Evolutionary conservation across 2,329 filamentous ascomycete genomes (phyloP).

Genomic region (Akanthomyces lecanii): DNA sequence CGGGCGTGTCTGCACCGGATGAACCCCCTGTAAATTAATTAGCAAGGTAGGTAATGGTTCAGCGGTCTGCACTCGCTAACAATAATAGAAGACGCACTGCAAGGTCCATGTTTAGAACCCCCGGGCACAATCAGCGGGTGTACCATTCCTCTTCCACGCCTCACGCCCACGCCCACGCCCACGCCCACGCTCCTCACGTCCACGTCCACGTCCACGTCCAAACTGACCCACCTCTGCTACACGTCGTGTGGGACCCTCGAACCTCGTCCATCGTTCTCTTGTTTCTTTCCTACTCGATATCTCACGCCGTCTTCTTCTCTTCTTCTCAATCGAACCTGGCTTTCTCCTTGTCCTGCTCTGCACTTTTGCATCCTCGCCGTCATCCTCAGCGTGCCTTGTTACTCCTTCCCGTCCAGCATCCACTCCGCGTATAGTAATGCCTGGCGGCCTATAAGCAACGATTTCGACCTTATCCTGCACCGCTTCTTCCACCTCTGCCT

Average conservation of each 20-base stretch:
- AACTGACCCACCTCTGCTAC: slow-evolving; percentile 16
- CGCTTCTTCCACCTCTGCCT: slow-evolving; percentile 8
- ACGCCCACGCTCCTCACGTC: neutral
- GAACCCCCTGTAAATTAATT: neutral
- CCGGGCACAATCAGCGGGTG: too few relatives aligned
- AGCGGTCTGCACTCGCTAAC: neutral
- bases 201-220: slow-evolving; percentile 14
- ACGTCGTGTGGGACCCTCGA: slow-evolving; percentile 16
- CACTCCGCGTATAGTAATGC: slow-evolving; percentile 11
- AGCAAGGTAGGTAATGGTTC: too few relatives aligned
- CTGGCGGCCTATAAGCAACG: slow-evolving; percentile 7
- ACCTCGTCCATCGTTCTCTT: slow-evolving; percentile 15
- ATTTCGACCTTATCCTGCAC: slow-evolving; percentile 8
- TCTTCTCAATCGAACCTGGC: slow-evolving; percentile 1
- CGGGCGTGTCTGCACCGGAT: neutral
- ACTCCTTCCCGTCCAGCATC: neutral
- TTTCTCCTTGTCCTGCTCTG: neutral
- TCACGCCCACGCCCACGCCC: neutral
- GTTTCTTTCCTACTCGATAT: slow-evolving; percentile 13
- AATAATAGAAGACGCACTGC: neutral
- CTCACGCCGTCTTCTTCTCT: neutral
- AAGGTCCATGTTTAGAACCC: neutral
- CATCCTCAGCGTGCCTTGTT: neutral
- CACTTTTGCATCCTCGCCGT: neutral
- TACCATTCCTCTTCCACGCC: slow-evolving; percentile 5